phyloP scores from a whole-genome alignment of 1,139 yeast species.

The Saccharomyces hybrid region DNA sequence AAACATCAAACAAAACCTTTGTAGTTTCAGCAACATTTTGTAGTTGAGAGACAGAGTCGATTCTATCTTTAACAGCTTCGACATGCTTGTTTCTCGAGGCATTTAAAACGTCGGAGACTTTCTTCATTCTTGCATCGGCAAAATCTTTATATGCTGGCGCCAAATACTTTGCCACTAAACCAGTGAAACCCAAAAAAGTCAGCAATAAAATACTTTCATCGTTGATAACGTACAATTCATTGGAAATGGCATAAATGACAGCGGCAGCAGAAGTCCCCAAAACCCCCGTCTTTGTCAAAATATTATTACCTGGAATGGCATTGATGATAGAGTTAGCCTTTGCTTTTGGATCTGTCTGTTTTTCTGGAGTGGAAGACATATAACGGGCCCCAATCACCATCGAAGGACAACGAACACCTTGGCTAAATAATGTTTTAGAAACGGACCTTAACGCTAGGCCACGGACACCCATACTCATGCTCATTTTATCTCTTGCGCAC shows the following conservation, averaged over 20 bases:
- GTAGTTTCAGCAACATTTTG: slow-evolving; percentile 90
- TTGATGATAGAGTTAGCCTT: slow-evolving; percentile 87
- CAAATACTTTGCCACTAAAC: slow-evolving; percentile 73
- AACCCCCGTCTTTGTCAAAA: slow-evolving; percentile 87
- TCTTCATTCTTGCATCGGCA: slow-evolving; percentile 87
- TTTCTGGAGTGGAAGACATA: slow-evolving; percentile 44
- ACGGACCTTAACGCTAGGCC: neutral
- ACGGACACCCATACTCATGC: neutral
- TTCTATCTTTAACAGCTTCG: slow-evolving; percentile 87
- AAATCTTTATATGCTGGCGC: slow-evolving; percentile 94
- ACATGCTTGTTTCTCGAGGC: slow-evolving; percentile 87
- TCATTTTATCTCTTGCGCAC: neutral
- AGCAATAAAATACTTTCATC: slow-evolving; percentile 85
- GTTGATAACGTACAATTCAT: slow-evolving; percentile 85
- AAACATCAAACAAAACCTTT: slow-evolving; percentile 81
- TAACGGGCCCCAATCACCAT: slow-evolving; percentile 52
- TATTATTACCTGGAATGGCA: slow-evolving; percentile 87
- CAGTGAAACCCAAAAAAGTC: slow-evolving; percentile 72
- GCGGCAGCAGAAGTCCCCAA: slow-evolving; percentile 95
- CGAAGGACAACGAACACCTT: slow-evolving; percentile 6
- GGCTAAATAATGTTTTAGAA: neutral
- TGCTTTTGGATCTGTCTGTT: slow-evolving; percentile 69
- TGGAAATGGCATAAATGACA: slow-evolving; percentile 86
- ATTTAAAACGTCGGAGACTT: slow-evolving; percentile 74
- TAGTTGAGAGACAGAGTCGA: slow-evolving; percentile 77